Evolutionary conservation across 2,329 filamentous ascomycete species (phyloP).

Genomic region (Ceratocystis variospora): DNA sequence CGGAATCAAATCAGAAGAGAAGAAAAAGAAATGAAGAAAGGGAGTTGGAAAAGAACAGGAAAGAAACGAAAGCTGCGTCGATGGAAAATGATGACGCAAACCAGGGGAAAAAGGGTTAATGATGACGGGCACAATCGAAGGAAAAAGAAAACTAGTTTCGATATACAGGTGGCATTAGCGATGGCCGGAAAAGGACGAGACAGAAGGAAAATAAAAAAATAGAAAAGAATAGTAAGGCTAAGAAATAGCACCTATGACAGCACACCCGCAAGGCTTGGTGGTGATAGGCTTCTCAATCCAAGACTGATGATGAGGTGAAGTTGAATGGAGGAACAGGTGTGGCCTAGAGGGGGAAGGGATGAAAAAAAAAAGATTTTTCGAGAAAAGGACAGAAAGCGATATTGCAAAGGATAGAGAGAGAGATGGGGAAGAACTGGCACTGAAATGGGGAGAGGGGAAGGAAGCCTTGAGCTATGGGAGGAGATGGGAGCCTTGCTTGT

Average conservation of each 20-base stretch:
- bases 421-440: neutral
- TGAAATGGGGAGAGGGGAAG: neutral
- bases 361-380: neutral
- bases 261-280: neutral
- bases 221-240: slow-evolving; percentile 19
- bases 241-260: slow-evolving; percentile 3
- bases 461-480: neutral
- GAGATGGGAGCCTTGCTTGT: neutral
- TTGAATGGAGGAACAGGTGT: neutral
- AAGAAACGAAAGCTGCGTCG: slow-evolving; percentile 4
- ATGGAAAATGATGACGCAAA: slow-evolving; percentile 9
- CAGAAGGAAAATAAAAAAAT: neutral
- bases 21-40: neutral
- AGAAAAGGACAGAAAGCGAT: neutral
- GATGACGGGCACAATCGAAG: slow-evolving; percentile 2
- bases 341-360: neutral
- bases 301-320: neutral
- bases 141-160: slow-evolving; percentile 18
- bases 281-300: neutral
- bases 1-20: slow-evolving; percentile 3
- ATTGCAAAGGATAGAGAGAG: neutral
- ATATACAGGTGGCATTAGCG: slow-evolving; percentile 26
- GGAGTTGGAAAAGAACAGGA: neutral
- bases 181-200: slow-evolving; percentile 5
- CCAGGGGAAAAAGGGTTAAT: slow-evolving; percentile 3